Evolutionary conservation across 2,329 filamentous ascomycete genomes (phyloP).

Genomic region (Neopestalotiopsis sp.): DNA sequence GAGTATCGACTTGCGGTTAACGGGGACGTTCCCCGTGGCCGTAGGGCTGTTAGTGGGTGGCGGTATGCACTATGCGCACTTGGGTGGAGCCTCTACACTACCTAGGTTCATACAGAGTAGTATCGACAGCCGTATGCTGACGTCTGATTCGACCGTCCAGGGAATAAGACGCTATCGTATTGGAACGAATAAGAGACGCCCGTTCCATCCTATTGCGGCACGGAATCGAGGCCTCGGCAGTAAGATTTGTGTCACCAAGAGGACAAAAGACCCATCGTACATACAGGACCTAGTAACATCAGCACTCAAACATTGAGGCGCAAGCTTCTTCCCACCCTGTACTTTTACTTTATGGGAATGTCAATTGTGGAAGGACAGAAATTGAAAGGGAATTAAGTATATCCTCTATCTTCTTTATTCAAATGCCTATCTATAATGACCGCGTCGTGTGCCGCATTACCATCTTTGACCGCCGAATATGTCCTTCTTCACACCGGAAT

Average conservation of each 20-base stretch:
- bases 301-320: not conserved
- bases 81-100: not conserved
- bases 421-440: not conserved
- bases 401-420: not conserved
- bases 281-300: not conserved
- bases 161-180: conserved; percentile 15
- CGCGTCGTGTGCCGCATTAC: not conserved
- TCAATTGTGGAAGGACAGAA: not conserved
- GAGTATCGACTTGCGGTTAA: not conserved
- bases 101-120: not conserved
- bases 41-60: not conserved
- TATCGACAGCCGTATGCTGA: not conserved
- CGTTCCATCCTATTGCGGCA: conserved; percentile 1
- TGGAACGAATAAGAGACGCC: conserved; percentile 15
- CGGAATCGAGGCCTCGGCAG: not conserved
- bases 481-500: not conserved
- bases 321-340: not conserved
- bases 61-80: not conserved
- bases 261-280: not conserved
- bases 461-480: not conserved
- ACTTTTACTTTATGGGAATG: no score
- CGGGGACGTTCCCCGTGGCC: not conserved
- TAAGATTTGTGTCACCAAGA: not conserved
- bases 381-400: not conserved
- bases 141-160: conserved; percentile 2